A percentile compares a stretch with the other conserved stretches of the same genome.
Conservation (phyloP, 106 monocot species). For the Agapanthus africanus region DNA sequence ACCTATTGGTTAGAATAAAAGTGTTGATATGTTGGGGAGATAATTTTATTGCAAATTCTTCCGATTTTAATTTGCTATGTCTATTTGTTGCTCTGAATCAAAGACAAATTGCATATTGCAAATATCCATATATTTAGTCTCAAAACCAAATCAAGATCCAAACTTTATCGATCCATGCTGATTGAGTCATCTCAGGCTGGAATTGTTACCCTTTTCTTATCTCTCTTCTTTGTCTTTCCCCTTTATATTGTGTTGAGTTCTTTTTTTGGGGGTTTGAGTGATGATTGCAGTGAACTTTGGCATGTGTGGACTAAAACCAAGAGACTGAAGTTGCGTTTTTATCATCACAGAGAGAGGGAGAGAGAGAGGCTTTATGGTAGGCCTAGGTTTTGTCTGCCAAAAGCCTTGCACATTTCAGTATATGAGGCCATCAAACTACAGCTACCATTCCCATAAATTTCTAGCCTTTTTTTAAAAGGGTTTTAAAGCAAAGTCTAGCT, state of each 20-base stretch:
- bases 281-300: slow-evolving; percentile 11
- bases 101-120: slow-evolving; percentile 1
- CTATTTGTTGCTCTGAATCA: too few species aligned
- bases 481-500: not conserved
- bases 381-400: slow-evolving; percentile 6
- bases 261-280: not conserved
- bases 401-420: slow-evolving; percentile 5
- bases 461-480: not conserved
- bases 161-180: slow-evolving; percentile 6
- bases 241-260: not conserved
- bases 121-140: not conserved
- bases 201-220: not conserved
- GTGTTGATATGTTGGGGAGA: too few species aligned
- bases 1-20: too few species aligned
- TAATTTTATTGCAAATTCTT: too few species aligned
- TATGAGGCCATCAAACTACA: slow-evolving; percentile 7
- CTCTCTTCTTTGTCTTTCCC: not conserved
- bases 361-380: slow-evolving; percentile 6
- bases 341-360: not conserved
- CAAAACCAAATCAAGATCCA: not conserved
- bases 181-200: slow-evolving; percentile 12
- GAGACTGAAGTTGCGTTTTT: not conserved
- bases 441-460: not conserved
- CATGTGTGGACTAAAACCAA: slow-evolving; percentile 8
- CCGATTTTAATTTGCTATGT: too few species aligned